phyloP scores from a whole-genome alignment of 1,284 basidiomycete species.

The Moesziomyces globuligerus region DNA sequence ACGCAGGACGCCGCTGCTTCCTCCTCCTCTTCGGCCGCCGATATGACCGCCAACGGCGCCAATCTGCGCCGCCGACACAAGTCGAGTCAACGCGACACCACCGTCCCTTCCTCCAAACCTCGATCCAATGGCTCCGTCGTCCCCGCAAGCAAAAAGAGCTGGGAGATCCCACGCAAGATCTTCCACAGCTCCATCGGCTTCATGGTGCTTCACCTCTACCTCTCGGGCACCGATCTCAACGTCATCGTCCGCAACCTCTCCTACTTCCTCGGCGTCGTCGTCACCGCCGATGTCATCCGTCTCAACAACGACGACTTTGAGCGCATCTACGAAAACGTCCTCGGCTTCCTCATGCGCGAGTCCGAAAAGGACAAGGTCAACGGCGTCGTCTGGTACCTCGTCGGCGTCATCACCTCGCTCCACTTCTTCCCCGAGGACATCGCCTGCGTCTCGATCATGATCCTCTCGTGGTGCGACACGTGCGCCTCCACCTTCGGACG shows the following conservation, averaged over 20 bases:
- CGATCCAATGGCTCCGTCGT: constrained; percentile 12
- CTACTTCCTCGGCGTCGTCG: constrained; percentile 77
- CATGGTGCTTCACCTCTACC: constrained; percentile 80
- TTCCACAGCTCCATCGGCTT: constrained; percentile 93
- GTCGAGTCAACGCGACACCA: constrained; percentile 20
- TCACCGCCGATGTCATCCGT: constrained; percentile 81
- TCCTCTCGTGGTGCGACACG: constrained; percentile 94
- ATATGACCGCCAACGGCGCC: constrained; percentile 13
- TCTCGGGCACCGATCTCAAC: constrained; percentile 68
- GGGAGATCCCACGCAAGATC: constrained; percentile 88
- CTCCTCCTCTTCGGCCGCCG: not conserved
- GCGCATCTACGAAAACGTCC: constrained; percentile 77
- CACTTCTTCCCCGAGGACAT: constrained; percentile 70
- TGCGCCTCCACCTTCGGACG: constrained; percentile 92
- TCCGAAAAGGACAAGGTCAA: constrained; percentile 76
- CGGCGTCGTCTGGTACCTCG: constrained; percentile 94
- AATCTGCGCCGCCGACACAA: constrained; percentile 22
- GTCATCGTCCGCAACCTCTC: constrained; percentile 77
- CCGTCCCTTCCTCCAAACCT: constrained; percentile 9
- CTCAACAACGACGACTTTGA: constrained; percentile 79
- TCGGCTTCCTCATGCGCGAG: constrained; percentile 94
- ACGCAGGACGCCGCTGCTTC: not conserved
- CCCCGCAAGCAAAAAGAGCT: constrained; percentile 41
- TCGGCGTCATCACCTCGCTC: constrained; percentile 86
- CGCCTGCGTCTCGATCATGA: constrained; percentile 63